phyloP scores from a whole-genome alignment of 1,139 yeast species.

The Pneumocystis oryctolagi region DNA sequence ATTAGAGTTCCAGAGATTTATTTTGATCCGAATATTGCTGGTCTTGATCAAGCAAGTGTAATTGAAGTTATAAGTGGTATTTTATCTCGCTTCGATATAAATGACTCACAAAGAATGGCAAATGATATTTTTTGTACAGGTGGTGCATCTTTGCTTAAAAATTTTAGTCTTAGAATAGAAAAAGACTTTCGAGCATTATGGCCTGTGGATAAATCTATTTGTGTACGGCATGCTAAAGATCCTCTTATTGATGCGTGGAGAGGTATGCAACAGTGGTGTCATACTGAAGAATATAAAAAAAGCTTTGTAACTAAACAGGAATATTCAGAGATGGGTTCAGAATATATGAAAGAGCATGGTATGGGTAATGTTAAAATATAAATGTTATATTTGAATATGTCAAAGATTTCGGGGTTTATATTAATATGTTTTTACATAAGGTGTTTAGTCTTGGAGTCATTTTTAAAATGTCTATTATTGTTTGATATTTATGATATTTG shows the following conservation, averaged over 20 bases:
- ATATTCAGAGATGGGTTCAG: slow-evolving; percentile 79
- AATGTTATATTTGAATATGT: neutral
- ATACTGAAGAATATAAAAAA: slow-evolving; percentile 32
- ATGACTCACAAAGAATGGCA: slow-evolving; percentile 24
- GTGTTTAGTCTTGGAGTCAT: neutral
- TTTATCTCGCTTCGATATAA: slow-evolving; percentile 37
- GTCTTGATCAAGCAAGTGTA: slow-evolving; percentile 88
- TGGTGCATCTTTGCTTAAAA: slow-evolving; percentile 56
- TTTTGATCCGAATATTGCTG: slow-evolving; percentile 91
- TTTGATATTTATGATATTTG: no score
- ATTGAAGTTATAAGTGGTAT: slow-evolving; percentile 61
- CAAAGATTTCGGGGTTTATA: neutral
- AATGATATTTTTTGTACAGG: slow-evolving; percentile 72
- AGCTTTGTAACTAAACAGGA: slow-evolving; percentile 52
- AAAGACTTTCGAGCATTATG: slow-evolving; percentile 54
- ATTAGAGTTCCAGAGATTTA: slow-evolving; percentile 82
- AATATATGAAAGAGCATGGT: slow-evolving; percentile 75
- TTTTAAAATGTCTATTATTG: neutral
- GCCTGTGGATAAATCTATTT: slow-evolving; percentile 52
- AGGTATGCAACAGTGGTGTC: slow-evolving; percentile 80
- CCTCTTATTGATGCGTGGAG: slow-evolving; percentile 78
- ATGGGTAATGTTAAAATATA: slow-evolving; percentile 40
- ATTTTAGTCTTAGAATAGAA: slow-evolving; percentile 48
- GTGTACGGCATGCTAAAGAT: slow-evolving; percentile 48
- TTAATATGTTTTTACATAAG: neutral